Evolutionary conservation across 768 basidiomycete genomes (phyloP).

Genomic region (Calocera cornea): DNA sequence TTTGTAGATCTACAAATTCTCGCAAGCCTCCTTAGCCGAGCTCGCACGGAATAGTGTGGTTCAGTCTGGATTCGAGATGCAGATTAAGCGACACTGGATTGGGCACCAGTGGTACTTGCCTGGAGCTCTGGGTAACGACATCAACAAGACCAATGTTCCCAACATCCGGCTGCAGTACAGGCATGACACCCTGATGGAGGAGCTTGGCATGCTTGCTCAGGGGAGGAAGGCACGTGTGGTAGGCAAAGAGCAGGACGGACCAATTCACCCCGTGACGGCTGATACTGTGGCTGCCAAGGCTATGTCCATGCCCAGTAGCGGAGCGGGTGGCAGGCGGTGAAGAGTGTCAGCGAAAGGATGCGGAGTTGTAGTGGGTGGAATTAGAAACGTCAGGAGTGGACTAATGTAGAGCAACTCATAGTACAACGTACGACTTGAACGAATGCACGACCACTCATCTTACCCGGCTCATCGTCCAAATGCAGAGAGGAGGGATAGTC

Average conservation of each 20-base stretch:
- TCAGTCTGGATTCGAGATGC: constrained; percentile 98
- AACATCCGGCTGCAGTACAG: constrained; percentile 80
- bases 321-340: too few species aligned
- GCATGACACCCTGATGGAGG: constrained; percentile 77
- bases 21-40: constrained; percentile 87
- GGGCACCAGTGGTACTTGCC: constrained; percentile 88
- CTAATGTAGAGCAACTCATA: too few species aligned
- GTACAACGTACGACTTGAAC: too few species aligned
- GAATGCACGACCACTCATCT: too few species aligned
- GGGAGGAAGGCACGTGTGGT: neutral
- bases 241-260: neutral
- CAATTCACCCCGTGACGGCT: neutral
- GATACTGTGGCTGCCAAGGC: neutral
- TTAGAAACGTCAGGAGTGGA: too few species aligned
- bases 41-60: constrained; percentile 95
- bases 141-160: constrained; percentile 99
- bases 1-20: constrained; percentile 81
- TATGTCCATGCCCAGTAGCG: neutral
- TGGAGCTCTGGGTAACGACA: constrained; percentile 88
- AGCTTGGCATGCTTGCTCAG: constrained; percentile 50
- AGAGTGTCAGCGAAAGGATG: too few species aligned
- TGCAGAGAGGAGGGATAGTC: too few species aligned
- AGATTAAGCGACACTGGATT: constrained; percentile 89
- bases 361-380: too few species aligned
- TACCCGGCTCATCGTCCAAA: too few species aligned